phyloP scores from a whole-genome alignment of 257 asterid species.

The Solanum arcanum region DNA sequence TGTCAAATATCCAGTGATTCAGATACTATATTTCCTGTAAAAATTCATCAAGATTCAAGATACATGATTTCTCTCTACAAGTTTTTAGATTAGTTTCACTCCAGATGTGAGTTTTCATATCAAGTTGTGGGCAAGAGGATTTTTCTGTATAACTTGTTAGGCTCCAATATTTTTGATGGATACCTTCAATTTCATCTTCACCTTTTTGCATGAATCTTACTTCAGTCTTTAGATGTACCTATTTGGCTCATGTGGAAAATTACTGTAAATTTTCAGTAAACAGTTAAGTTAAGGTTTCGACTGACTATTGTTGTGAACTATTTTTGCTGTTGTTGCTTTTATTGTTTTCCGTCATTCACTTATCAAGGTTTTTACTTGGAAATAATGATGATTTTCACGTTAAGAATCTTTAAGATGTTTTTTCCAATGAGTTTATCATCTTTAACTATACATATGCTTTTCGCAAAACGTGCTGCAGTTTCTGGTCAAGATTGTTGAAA shows the following conservation, averaged over 20 bases:
- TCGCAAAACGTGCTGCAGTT: constrained; percentile 38
- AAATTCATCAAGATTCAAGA: neutral
- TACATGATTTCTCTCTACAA: neutral
- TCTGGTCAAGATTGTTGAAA: constrained; percentile 67
- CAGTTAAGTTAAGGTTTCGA: neutral
- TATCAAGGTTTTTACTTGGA: neutral
- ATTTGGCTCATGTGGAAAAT: neutral
- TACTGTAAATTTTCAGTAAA: neutral
- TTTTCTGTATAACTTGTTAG: neutral
- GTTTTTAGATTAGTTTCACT: neutral
- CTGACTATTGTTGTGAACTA: neutral
- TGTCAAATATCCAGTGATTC: neutral
- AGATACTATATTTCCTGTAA: neutral
- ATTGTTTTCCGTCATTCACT: neutral
- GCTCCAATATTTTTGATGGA: neutral
- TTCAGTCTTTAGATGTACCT: neutral
- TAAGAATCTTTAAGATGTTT: neutral
- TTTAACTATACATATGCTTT: neutral
- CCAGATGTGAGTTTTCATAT: neutral
- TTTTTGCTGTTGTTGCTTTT: neutral
- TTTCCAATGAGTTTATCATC: neutral
- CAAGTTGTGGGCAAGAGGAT: neutral
- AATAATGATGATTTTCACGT: neutral
- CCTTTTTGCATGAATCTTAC: neutral
- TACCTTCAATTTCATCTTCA: neutral